These are phyloP conservation scores for Saxophila tyrrhenica DNA, from an alignment of 495 filamentous ascomycete genomes.

Conservation along the genomic window DNA sequence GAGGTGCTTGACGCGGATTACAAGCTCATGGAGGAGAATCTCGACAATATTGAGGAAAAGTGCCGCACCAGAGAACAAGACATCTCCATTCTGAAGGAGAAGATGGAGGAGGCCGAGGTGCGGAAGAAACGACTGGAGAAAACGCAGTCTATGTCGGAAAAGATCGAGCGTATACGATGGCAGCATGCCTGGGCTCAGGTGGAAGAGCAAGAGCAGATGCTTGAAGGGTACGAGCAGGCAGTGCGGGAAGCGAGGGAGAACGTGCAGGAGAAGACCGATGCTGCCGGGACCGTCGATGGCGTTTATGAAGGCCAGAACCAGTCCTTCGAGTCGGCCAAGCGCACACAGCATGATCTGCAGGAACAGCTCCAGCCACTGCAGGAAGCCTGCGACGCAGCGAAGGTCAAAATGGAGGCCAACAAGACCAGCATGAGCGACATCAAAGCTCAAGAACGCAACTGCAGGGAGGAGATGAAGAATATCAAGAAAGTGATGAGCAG, in stretches of 20 bases:
- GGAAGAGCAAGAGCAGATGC: constrained; percentile 31
- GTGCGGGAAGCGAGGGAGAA: constrained; percentile 30
- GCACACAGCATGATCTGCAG: constrained; percentile 25
- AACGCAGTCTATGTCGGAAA: constrained; percentile 22
- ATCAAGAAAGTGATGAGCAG: constrained; percentile 24
- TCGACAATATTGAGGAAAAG: constrained; percentile 58
- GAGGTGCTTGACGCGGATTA: constrained; percentile 91
- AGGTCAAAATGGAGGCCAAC: constrained; percentile 27
- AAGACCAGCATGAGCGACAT: constrained; percentile 18
- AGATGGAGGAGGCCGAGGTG: constrained; percentile 30
- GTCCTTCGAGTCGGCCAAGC: constrained; percentile 24
- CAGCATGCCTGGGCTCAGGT: constrained; percentile 33
- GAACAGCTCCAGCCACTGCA: constrained; percentile 32
- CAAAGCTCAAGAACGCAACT: constrained; percentile 38
- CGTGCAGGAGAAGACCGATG: constrained; percentile 36
- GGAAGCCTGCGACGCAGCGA: constrained; percentile 29
- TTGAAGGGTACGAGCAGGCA: constrained; percentile 35
- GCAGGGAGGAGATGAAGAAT: constrained; percentile 30
- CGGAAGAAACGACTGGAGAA: constrained; percentile 39
- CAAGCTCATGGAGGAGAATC: constrained; percentile 55
- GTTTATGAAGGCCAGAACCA: constrained; percentile 35
- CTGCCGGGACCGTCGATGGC: constrained; percentile 30
- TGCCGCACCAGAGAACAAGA: constrained; percentile 39
- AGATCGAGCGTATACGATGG: constrained; percentile 10
- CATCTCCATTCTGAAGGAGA: constrained; percentile 36